Evolutionary conservation across 2,329 filamentous ascomycete genomes (phyloP).

Genomic region (Pyricularia sp.): DNA sequence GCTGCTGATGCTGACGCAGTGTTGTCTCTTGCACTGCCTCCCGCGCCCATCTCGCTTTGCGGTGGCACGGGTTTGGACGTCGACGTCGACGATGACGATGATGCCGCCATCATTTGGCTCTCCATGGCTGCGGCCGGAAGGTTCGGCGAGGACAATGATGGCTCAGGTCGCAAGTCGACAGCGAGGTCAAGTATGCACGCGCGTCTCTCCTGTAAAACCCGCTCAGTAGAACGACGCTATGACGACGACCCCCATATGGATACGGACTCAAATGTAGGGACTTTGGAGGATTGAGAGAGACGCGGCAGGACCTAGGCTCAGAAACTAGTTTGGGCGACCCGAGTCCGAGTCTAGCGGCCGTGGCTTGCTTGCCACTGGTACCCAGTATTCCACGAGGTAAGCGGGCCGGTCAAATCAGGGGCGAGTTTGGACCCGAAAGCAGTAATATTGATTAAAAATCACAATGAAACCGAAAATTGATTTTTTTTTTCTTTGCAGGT

Average conservation of each 20-base stretch:
- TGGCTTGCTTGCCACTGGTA: conserved; percentile 1
- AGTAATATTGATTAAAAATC: neutral
- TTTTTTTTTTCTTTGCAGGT: neutral
- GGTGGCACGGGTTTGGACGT: neutral
- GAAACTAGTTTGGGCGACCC: neutral
- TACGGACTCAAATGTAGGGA: neutral
- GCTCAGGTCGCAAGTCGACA: neutral
- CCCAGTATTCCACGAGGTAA: conserved; percentile 1
- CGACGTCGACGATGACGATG: neutral
- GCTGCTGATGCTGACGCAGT: neutral
- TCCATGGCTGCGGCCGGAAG: neutral
- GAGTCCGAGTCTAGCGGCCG: neutral
- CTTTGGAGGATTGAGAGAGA: neutral
- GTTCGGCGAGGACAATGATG: neutral
- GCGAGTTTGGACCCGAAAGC: neutral
- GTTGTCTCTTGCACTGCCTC: neutral
- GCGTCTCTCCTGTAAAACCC: neutral
- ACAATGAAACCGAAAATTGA: neutral
- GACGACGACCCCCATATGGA: neutral
- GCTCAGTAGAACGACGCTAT: neutral
- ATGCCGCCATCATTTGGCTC: neutral
- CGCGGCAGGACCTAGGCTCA: neutral
- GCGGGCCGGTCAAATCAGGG: conserved; percentile 1
- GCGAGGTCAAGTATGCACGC: neutral
- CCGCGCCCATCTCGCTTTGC: neutral